phyloP scores from a whole-genome alignment of 352 stramenopile genomes.

The Pythium guiyangense region DNA sequence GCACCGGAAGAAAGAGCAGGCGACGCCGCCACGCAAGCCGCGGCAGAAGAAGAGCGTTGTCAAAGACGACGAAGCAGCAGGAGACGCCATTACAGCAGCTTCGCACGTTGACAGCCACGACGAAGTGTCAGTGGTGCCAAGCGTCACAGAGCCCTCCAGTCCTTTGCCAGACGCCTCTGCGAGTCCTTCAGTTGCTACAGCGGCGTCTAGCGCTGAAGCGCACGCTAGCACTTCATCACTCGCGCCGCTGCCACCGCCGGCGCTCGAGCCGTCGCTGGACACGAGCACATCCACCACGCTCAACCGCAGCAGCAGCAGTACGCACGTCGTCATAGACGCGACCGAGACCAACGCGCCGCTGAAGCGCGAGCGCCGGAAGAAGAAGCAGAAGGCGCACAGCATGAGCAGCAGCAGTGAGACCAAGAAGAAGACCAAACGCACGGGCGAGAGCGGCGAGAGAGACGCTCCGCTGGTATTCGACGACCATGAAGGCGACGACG shows the following conservation, averaged over 20 bases:
- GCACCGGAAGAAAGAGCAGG: slow-evolving; percentile 6
- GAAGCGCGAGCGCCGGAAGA: slow-evolving; percentile 8
- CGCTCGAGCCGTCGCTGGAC: background rate
- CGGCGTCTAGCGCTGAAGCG: background rate
- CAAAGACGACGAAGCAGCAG: background rate
- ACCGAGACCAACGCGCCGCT: background rate
- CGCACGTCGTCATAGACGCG: background rate
- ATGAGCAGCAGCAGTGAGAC: slow-evolving; percentile 3
- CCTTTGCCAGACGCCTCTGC: no score
- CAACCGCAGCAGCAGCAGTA: background rate
- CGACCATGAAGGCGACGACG: no score
- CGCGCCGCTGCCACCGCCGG: background rate
- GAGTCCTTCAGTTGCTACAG: no score
- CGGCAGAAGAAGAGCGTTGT: slow-evolving; percentile 4
- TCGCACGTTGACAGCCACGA: background rate
- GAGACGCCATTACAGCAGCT: background rate
- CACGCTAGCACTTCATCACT: no score
- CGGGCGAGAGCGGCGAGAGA: background rate
- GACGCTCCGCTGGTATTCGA: background rate
- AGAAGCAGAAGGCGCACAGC: slow-evolving; percentile 5
- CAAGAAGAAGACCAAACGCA: no score
- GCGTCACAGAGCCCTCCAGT: no score
- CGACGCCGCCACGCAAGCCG: background rate
- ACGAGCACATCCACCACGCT: background rate
- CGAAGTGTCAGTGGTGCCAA: background rate